These are phyloP conservation scores for Penicillium antarcticum DNA, from an alignment of 495 filamentous ascomycete species.

Conservation along the genomic window DNA sequence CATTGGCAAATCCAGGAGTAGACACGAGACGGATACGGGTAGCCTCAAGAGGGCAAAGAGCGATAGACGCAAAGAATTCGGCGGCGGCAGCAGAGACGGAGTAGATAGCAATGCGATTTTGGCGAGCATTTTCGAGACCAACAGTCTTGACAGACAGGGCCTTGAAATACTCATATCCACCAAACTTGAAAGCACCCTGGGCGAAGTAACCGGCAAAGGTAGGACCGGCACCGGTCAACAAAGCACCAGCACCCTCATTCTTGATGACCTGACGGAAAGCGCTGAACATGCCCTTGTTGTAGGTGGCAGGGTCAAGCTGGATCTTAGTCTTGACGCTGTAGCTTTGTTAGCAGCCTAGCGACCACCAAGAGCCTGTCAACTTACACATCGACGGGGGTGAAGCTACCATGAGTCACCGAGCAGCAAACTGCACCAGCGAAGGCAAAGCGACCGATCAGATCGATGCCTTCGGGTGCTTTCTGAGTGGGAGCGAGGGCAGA, in stretches of 20 bases:
- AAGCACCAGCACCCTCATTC: constrained; percentile 80
- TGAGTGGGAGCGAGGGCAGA: neutral
- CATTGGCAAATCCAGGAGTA: constrained; percentile 77
- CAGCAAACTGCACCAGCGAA: constrained; percentile 81
- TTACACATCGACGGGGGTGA: constrained; percentile 85
- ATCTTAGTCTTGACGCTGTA: constrained; percentile 88
- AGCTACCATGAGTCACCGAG: constrained; percentile 72
- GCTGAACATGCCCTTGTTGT: constrained; percentile 85
- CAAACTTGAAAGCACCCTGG: constrained; percentile 92
- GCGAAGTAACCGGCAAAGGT: constrained; percentile 90
- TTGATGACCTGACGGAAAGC: constrained; percentile 79
- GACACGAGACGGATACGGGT: constrained; percentile 94
- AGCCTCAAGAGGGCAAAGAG: constrained; percentile 89
- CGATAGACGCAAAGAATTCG: constrained; percentile 93
- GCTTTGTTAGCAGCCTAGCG: no score
- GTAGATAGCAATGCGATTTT: constrained; percentile 86
- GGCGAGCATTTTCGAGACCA: constrained; percentile 72
- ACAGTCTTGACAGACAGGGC: constrained; percentile 80
- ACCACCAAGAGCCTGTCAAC: constrained; percentile 23
- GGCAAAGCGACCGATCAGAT: constrained; percentile 70
- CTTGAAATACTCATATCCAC: constrained; percentile 95
- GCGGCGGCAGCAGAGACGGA: constrained; percentile 76
- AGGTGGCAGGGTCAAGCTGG: constrained; percentile 83
- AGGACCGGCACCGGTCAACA: constrained; percentile 81
- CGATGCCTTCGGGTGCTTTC: constrained; percentile 40